Evolutionary conservation across 2,329 filamentous ascomycete genomes (phyloP).

Genomic region (Juglanconis sp.): DNA sequence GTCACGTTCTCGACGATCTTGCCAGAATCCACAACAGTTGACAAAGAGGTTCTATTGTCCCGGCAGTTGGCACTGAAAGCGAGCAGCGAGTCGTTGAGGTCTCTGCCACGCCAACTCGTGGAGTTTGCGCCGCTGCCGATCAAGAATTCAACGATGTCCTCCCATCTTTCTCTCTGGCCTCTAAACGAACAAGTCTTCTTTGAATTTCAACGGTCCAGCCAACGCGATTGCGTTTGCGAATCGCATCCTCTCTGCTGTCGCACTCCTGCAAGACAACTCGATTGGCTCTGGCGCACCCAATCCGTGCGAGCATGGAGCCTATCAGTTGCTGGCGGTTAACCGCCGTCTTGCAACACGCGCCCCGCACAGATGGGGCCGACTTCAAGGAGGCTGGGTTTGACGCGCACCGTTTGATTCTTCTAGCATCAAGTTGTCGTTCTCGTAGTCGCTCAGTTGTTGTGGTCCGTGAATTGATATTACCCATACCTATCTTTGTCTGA

Average conservation of each 20-base stretch:
- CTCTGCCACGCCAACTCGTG: no score
- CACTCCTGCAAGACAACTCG: not conserved
- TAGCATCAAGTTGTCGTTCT: not conserved
- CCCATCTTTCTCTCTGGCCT: no score
- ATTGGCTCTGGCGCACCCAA: not conserved
- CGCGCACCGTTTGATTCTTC: not conserved
- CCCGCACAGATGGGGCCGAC: constrained; percentile 10
- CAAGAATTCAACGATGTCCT: no score
- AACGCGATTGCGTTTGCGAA: not conserved
- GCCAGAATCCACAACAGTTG: no score
- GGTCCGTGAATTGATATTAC: not conserved
- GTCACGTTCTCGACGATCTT: no score
- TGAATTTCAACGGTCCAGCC: not conserved
- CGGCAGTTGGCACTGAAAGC: no score
- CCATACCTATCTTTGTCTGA: not conserved
- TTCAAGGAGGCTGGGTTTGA: not conserved
- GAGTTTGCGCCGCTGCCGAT: no score
- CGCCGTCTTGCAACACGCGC: constrained; percentile 10
- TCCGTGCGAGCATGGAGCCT: constrained; percentile 8
- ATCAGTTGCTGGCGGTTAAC: constrained; percentile 13
- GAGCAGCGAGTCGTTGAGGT: no score
- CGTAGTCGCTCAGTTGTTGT: not conserved
- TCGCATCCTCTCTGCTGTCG: not conserved
- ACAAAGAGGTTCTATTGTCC: no score
- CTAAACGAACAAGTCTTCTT: no score